Percentiles rank a stretch among this genome's conserved stretches.
These are phyloP conservation scores for Dictyostelium firmibasis DNA, from an alignment of 78 protist species.

Conservation along the genomic window DNA sequence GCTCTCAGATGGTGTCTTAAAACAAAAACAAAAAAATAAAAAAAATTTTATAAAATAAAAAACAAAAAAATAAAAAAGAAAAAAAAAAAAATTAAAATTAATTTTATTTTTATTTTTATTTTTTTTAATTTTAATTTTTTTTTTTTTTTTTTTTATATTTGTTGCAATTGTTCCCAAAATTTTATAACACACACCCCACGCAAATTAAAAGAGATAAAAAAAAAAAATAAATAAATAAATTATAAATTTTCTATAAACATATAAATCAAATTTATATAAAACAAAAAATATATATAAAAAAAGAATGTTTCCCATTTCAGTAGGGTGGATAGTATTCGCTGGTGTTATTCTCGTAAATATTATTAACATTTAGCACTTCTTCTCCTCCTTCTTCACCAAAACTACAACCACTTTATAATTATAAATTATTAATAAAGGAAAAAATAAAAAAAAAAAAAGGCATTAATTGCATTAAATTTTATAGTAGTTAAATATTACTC, in stretches of 20 bases:
- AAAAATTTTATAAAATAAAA: too few species aligned
- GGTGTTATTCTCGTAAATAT: background rate
- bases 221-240: too few species aligned
- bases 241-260: too few species aligned
- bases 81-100: too few species aligned
- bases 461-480: constrained; percentile 24
- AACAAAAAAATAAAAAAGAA: too few species aligned
- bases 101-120: too few species aligned
- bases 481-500: constrained; percentile 47
- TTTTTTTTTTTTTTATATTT: too few species aligned
- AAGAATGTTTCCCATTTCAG: background rate
- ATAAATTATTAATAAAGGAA: background rate
- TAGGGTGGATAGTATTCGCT: background rate
- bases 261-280: too few species aligned
- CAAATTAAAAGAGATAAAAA: background rate
- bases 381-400: background rate
- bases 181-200: too few species aligned
- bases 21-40: too few species aligned
- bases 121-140: too few species aligned
- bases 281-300: too few species aligned
- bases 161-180: background rate
- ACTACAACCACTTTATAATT: background rate
- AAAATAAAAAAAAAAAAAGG: background rate
- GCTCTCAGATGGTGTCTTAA: background rate
- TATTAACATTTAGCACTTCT: background rate